Evolutionary conservation across 2,329 filamentous ascomycete species (phyloP), one percentile per base, ranked within the genome.

Genomic region (Hypoxylon sp.): DNA sequence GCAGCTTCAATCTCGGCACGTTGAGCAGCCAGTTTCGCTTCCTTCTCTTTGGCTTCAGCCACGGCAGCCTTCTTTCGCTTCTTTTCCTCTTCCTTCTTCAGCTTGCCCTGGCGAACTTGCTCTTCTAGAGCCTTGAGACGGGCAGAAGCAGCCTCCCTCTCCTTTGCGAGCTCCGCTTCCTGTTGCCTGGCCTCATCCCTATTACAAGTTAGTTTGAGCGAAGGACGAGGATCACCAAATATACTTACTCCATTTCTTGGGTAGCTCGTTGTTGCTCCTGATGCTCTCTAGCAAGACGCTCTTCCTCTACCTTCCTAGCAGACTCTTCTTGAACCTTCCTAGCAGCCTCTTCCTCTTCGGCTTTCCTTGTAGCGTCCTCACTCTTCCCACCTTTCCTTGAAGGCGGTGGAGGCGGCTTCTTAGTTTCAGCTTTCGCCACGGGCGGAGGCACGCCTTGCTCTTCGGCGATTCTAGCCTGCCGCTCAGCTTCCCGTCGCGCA

Each of bases 61-160:
- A 92, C 84, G 8, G 93, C 93, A 20, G 93, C 95, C 81, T 97
- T 94, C 83, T 93, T 96, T 72, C 87, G 91, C 68, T 90, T 92
- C 83, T 97, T 97, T 81, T 97, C 96, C 78, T 99, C 96, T 71
- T 96, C 92, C 80, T 97, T 98, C 84, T 93, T 95, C 54, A 98
- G 81, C 82, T 98, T 99, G 73, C 94, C 93, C 76, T 94, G 92
- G 68, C 90, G 90, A 54, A 98, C 93, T 78, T 97, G 93, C 77
- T 98, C 93, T 79, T 99, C 94, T 7, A 99, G 87, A 14, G 93
- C 93, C 76, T 89, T 93, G 22, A 98, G 85, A 52, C 94, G 93
- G 67, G 92, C 91, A 72, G 91, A 89, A 40, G 94, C 89, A 55
- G 91, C 93, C 73, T 93, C 88, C 56, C 91, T 91, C 79, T 97